Evolutionary conservation across 495 filamentous ascomycete species (phyloP), one percentile per base, ranked within the genome.

Genomic region (Penicillium simplicissimum): DNA sequence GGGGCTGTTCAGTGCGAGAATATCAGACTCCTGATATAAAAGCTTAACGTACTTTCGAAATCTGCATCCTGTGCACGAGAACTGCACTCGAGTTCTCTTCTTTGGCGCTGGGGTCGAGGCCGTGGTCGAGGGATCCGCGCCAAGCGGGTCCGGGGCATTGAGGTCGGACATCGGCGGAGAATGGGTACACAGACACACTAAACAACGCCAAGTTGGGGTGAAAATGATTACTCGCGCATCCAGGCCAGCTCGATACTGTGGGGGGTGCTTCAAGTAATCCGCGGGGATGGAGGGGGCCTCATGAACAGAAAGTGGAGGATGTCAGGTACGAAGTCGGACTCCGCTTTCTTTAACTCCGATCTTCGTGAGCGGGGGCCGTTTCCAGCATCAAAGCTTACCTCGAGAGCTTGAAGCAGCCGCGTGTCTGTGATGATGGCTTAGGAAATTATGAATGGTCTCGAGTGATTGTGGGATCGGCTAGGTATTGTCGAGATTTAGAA

Each of bases 61-160:
- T 62, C 82, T 72, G 63, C 82, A 84, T 15, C 76, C 75, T 13
- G 80, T 84, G 67, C 82, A 84, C 3, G 82, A 84, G 47, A 83
- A 77, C 52, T 82, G 78, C 34, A 84, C 81, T 28, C 82, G 66
- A 43, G 77, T 82, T 60, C 81, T 74, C 66, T 83, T 84, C 61
- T 76, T 82, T 10, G 60, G 61, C 17, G 55, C 60, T 31, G 25
- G 57, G 31, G 56, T 52, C 19, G 40, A 36, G 35, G 55, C 60
- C 21, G 19, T 54, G 21, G 56, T 56, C 19, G 40, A 36, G 35
- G 34, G 25, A 47, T 65, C 64, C 61, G 53, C 59, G 55, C 23
- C 38, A 36, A 43, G 55, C 52, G 69, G 54, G 60, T 62, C 58
- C 51, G 23, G 54, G 21, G 55, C n/a, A 37, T 56, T 51, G 35